Conservation (phyloP, 1,284 basidiomycete genomes). For the Ustilago xerochloae region DNA sequence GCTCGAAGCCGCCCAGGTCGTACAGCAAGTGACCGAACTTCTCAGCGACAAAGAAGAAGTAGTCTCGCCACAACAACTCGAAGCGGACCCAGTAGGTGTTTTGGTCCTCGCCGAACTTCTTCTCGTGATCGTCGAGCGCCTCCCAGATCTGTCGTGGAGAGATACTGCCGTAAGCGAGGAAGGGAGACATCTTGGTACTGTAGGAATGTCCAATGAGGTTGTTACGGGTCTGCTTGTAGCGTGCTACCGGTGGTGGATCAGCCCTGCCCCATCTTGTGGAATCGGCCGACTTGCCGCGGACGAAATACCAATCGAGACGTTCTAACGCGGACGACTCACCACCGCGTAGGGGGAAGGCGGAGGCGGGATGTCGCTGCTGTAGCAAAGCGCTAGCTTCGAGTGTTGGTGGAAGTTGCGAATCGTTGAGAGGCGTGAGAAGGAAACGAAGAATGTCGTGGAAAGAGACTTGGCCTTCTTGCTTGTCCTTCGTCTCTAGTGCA, state of each 20-base stretch:
- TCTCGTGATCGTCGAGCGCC: slow-evolving; percentile 68
- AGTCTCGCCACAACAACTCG: slow-evolving; percentile 74
- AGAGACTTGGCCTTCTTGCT: slow-evolving; percentile 58
- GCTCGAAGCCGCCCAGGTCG: slow-evolving; percentile 70
- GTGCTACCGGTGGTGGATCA: slow-evolving; percentile 67
- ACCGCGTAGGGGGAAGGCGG: slow-evolving; percentile 61
- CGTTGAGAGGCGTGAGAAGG: slow-evolving; percentile 58
- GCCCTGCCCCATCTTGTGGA: slow-evolving; percentile 57
- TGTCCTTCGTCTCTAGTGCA: slow-evolving; percentile 42
- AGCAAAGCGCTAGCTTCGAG: slow-evolving; percentile 52
- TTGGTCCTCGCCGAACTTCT: slow-evolving; percentile 67
- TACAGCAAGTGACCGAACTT: slow-evolving; percentile 70
- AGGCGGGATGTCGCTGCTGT: slow-evolving; percentile 61
- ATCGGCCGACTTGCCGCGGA: slow-evolving; percentile 60
- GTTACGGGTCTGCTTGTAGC: slow-evolving; percentile 74
- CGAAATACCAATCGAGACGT: slow-evolving; percentile 64
- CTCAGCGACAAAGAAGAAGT: slow-evolving; percentile 71
- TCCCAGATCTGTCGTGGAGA: slow-evolving; percentile 70
- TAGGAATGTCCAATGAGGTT: slow-evolving; percentile 72
- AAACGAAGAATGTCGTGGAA: slow-evolving; percentile 63
- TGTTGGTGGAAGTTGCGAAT: slow-evolving; percentile 49
- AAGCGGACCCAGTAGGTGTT: slow-evolving; percentile 72
- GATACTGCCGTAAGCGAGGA: slow-evolving; percentile 72
- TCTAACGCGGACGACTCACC: slow-evolving; percentile 62
- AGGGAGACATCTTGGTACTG: slow-evolving; percentile 73